These are phyloP conservation scores for Fragilariopsis cylindrus DNA, from an alignment of 108 stramenopile genomes.

Conservation along the genomic window DNA sequence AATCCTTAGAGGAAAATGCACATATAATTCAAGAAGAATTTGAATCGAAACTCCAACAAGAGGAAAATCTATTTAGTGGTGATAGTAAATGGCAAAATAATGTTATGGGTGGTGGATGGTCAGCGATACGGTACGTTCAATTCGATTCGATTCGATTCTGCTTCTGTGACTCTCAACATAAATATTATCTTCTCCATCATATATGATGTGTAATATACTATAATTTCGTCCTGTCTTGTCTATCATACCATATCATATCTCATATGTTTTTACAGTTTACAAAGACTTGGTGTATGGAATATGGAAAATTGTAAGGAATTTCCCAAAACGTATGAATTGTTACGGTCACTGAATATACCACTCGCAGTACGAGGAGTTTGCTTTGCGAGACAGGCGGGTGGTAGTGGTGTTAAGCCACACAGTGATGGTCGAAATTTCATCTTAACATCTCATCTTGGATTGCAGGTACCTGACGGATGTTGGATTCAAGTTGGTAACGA, in stretches of 20 bases:
- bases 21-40: constrained; percentile 83
- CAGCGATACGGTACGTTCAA: constrained; percentile 72
- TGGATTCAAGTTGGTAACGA: constrained; percentile 85
- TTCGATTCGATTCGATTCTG: too few relatives aligned
- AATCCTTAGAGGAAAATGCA: constrained; percentile 69
- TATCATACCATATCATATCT: too few relatives aligned
- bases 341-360: constrained; percentile 79
- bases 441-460: constrained; percentile 87
- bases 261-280: neutral
- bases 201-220: too few relatives aligned
- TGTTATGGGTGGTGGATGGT: constrained; percentile 93
- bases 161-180: too few relatives aligned
- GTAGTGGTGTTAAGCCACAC: constrained; percentile 86
- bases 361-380: constrained; percentile 94
- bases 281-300: constrained; percentile 90
- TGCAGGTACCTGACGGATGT: constrained; percentile 73
- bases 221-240: too few relatives aligned
- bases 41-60: constrained; percentile 47
- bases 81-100: constrained; percentile 86
- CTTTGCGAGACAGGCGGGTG: constrained; percentile 86
- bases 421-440: constrained; percentile 94
- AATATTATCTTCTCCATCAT: too few relatives aligned
- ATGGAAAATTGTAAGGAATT: constrained; percentile 82
- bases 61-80: constrained; percentile 47
- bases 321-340: constrained; percentile 79